Percentiles rank a stretch among this genome's conserved stretches.
phyloP scores from a whole-genome alignment of 148 eudicot species.

The Cornus kousa region DNA sequence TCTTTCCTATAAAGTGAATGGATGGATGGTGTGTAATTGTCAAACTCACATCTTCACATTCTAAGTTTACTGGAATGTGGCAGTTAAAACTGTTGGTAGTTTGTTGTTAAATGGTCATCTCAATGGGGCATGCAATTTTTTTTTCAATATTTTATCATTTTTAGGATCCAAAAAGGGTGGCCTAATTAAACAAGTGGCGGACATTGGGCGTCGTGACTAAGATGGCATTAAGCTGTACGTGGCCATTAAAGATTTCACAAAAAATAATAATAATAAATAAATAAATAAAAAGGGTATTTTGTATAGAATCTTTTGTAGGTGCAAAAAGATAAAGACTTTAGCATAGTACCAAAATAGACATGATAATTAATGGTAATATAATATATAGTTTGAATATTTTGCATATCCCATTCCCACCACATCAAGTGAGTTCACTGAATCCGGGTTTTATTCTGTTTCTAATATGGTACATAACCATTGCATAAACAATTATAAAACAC shows the following conservation, averaged over 20 bases:
- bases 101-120: not conserved
- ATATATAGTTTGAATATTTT: not conserved
- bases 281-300: not conserved
- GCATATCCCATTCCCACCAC: not conserved
- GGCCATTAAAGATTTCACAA: not conserved
- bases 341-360: slow-evolving; percentile 1
- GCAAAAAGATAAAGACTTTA: not conserved
- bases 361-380: not conserved
- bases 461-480: not conserved
- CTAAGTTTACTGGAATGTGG: too few species aligned
- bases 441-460: not conserved
- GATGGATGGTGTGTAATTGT: too few species aligned
- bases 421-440: not conserved
- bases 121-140: not conserved
- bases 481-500: too few species aligned
- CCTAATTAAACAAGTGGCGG: not conserved
- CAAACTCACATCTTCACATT: not conserved
- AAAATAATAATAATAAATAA: too few species aligned
- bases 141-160: not conserved
- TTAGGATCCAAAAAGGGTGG: not conserved
- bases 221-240: not conserved
- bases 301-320: not conserved
- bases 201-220: not conserved
- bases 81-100: not conserved
- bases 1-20: not conserved